Percentiles rank a stretch among this genome's conserved stretches.
Conservation (phyloP, 805 yeast genomes). For the Schizosaccharomyces pombe region DNA sequence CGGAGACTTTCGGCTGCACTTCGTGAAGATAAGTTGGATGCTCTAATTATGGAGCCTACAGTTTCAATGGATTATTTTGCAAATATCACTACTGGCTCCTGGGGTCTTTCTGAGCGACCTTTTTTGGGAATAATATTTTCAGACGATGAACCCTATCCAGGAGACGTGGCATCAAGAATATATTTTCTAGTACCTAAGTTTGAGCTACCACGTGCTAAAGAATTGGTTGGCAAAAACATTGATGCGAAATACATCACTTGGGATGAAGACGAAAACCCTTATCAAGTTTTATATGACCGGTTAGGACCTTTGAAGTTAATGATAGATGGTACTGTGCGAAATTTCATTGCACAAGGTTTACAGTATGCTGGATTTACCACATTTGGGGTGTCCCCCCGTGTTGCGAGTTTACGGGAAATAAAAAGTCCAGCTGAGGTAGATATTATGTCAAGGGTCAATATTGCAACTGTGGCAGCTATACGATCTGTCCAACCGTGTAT, state of each 20-base stretch:
- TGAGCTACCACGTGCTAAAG: background rate
- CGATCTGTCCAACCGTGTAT: background rate
- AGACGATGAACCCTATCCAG: background rate
- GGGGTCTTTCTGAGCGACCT: background rate
- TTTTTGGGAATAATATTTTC: background rate
- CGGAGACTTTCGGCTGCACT: background rate
- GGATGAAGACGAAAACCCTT: slow-evolving; percentile 1
- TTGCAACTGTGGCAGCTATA: background rate
- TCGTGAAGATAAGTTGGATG: background rate
- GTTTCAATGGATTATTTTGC: background rate
- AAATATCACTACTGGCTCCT: background rate
- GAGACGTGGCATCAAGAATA: background rate
- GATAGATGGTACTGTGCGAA: background rate
- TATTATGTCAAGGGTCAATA: background rate
- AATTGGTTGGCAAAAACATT: background rate
- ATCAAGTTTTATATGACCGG: background rate
- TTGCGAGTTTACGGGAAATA: background rate
- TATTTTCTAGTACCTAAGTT: background rate
- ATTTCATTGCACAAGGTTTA: slow-evolving; percentile 1
- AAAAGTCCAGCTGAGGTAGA: background rate
- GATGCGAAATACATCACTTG: background rate
- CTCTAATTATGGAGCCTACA: background rate
- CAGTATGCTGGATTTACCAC: background rate
- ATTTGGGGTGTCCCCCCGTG: background rate
- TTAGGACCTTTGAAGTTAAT: background rate